phyloP scores from a whole-genome alignment of 257 asterid genomes.

The Cruciata laevipes region DNA sequence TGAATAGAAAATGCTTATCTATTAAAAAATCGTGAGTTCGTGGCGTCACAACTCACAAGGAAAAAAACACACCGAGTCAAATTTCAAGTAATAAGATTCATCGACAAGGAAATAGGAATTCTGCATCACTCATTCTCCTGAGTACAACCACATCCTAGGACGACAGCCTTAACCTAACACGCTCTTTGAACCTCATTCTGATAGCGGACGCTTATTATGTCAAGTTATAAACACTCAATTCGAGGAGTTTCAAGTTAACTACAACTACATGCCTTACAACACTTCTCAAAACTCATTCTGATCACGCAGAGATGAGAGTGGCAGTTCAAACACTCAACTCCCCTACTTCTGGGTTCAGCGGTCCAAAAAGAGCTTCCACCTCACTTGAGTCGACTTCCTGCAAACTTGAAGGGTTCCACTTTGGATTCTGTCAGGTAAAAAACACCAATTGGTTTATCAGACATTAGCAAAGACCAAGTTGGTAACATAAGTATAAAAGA shows the following conservation, averaged over 20 bases:
- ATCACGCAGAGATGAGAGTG: background rate
- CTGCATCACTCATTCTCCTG: background rate
- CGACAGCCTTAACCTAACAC: no score
- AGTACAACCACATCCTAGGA: no score
- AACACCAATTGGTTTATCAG: background rate
- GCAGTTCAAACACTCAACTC: conserved; percentile 54
- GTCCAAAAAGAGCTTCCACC: conserved; percentile 69
- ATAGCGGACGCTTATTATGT: no score
- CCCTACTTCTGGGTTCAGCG: conserved; percentile 43
- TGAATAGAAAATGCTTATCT: no score
- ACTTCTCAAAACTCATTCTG: background rate
- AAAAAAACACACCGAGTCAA: no score
- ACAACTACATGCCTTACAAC: background rate
- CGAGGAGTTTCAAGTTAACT: background rate
- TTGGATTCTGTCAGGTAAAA: conserved; percentile 58
- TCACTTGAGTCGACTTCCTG: conserved; percentile 57
- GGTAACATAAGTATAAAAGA: background rate
- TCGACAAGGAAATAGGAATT: background rate
- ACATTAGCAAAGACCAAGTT: background rate
- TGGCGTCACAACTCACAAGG: no score
- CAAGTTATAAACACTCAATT: no score
- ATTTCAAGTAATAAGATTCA: background rate
- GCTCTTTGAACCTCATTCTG: no score
- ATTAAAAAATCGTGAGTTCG: no score
- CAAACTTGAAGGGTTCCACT: conserved; percentile 76